A percentile compares a stretch with the other conserved stretches of the same genome.
These are phyloP conservation scores for Phytophthora europaea DNA, from an alignment of 352 stramenopile genomes.

Conservation along the genomic window DNA sequence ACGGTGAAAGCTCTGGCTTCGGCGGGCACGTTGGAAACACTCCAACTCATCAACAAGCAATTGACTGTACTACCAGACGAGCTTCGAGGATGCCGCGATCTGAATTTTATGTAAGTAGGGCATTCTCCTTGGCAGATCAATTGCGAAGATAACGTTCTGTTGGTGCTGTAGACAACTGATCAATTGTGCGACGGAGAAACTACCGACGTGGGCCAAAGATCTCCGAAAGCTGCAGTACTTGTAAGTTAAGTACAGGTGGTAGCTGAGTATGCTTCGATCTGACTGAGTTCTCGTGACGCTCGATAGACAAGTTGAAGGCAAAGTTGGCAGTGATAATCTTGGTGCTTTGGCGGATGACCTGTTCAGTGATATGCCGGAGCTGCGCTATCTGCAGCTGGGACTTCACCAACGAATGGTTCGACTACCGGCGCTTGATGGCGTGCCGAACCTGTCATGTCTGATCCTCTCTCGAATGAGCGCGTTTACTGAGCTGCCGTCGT, in stretches of 20 bases:
- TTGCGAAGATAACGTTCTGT: neutral
- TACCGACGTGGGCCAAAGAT: conserved; percentile 43
- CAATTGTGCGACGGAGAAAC: conserved; percentile 36
- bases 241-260: conserved; percentile 30
- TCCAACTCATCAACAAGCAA: conserved; percentile 49
- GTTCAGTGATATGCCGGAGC: conserved; percentile 41
- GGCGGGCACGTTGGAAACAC: conserved; percentile 38
- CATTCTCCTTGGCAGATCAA: too few relatives aligned
- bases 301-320: conserved; percentile 58
- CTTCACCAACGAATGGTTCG: conserved; percentile 33
- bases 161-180: conserved; percentile 34
- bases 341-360: conserved; percentile 30
- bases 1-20: conserved; percentile 29
- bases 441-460: conserved; percentile 42
- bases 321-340: conserved; percentile 33
- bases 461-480: conserved; percentile 31
- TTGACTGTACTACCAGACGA: conserved; percentile 34
- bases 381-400: conserved; percentile 52
- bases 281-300: neutral
- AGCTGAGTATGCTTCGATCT: neutral
- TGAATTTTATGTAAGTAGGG: conserved; percentile 50
- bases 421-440: conserved; percentile 42
- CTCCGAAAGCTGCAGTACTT: conserved; percentile 52
- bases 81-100: conserved; percentile 35
- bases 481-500: conserved; percentile 40